phyloP scores from a whole-genome alignment of 108 stramenopile species.

The Bacterosira constricta region DNA sequence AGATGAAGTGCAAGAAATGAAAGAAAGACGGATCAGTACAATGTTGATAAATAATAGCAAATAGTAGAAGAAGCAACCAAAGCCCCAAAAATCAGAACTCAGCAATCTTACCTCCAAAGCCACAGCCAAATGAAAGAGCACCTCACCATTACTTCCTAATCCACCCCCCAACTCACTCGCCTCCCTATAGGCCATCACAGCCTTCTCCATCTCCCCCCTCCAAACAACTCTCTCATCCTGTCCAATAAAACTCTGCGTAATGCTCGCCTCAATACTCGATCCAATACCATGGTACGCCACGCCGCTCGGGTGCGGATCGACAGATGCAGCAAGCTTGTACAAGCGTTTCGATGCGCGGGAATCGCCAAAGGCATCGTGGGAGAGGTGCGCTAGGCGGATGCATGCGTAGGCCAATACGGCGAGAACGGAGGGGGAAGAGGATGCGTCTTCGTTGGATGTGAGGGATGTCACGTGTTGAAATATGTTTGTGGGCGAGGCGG shows the following conservation, averaged over 20 bases:
- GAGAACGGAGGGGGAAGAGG: constrained; percentile 23
- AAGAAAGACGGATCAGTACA: too few relatives aligned
- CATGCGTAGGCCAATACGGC: constrained; percentile 73
- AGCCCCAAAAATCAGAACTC: too few relatives aligned
- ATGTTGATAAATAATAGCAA: too few relatives aligned
- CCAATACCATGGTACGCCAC: constrained; percentile 75
- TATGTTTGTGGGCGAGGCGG: constrained; percentile 11
- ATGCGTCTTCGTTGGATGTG: not conserved
- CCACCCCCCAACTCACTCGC: constrained; percentile 47
- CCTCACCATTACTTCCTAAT: constrained; percentile 33
- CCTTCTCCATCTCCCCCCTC: constrained; percentile 61
- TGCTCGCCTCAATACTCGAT: constrained; percentile 62
- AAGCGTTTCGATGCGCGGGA: constrained; percentile 72
- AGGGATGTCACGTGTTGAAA: constrained; percentile 80
- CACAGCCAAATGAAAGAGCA: constrained; percentile 73
- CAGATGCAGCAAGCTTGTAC: constrained; percentile 59
- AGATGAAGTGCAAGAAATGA: too few relatives aligned
- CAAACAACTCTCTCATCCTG: constrained; percentile 10
- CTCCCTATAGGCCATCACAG: constrained; percentile 67
- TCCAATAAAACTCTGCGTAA: not conserved
- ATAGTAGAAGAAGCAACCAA: too few relatives aligned
- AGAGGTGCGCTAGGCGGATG: constrained; percentile 71
- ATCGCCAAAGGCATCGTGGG: constrained; percentile 81
- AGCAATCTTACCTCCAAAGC: constrained; percentile 58
- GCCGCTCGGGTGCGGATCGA: constrained; percentile 69